Percentiles rank a stretch among this genome's conserved stretches.
Evolutionary conservation across 2,329 filamentous ascomycete genomes (phyloP).

Genomic region (Fonsecaea erecta): DNA sequence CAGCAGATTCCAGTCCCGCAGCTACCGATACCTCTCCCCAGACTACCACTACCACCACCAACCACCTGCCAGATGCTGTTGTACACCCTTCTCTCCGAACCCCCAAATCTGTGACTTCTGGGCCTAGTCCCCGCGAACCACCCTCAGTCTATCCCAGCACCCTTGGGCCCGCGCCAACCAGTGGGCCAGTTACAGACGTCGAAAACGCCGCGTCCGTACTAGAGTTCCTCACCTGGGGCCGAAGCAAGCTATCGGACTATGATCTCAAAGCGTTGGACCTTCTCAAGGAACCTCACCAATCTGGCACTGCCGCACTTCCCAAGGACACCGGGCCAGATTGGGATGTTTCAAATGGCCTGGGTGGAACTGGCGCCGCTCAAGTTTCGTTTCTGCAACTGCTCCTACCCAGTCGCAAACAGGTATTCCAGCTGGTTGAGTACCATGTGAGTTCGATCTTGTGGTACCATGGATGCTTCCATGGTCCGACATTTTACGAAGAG

Average conservation of each 20-base stretch:
- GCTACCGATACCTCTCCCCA: slow-evolving; percentile 17
- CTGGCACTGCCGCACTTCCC: slow-evolving; percentile 18
- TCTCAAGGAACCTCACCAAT: slow-evolving; percentile 46
- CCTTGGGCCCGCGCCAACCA: slow-evolving; percentile 3
- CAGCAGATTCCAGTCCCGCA: slow-evolving; percentile 9
- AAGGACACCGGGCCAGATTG: slow-evolving; percentile 33
- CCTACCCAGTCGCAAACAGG: slow-evolving; percentile 33
- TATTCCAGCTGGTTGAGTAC: slow-evolving; percentile 36
- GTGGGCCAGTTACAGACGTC: slow-evolving; percentile 12
- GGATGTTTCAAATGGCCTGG: slow-evolving; percentile 35
- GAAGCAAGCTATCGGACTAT: slow-evolving; percentile 39
- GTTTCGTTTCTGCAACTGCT: slow-evolving; percentile 36
- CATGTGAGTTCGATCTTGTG: slow-evolving; percentile 34
- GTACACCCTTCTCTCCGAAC: slow-evolving; percentile 27
- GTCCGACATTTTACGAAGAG: slow-evolving; percentile 35
- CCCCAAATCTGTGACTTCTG: slow-evolving; percentile 23
- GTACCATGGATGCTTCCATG: slow-evolving; percentile 37
- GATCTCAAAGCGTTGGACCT: slow-evolving; percentile 36
- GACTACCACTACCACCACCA: neutral
- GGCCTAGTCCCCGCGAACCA: slow-evolving; percentile 14
- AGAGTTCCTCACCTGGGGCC: slow-evolving; percentile 56
- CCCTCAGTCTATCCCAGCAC: slow-evolving; percentile 12
- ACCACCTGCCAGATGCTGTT: slow-evolving; percentile 11
- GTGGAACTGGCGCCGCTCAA: slow-evolving; percentile 35
- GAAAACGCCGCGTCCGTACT: slow-evolving; percentile 42